phyloP scores from a whole-genome alignment of 345 rosid genomes.

The Linum lewisii region DNA sequence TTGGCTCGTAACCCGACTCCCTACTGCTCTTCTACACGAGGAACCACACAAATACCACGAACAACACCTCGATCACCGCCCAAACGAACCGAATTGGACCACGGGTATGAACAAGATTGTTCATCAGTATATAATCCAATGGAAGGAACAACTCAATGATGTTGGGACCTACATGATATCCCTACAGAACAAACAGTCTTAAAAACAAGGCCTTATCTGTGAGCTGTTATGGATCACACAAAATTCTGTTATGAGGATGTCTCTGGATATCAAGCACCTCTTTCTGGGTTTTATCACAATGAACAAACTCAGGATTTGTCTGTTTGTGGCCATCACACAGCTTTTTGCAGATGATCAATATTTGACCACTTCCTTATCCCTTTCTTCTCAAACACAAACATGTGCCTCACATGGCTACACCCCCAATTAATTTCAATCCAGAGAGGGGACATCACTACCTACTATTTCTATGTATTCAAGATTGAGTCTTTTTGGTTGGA shows the following conservation, averaged over 20 bases:
- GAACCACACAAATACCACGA: too few relatives aligned
- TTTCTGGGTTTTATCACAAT: background rate
- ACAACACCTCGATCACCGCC: too few relatives aligned
- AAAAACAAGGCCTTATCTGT: background rate
- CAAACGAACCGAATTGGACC: too few relatives aligned
- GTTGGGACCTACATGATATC: background rate
- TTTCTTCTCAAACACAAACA: background rate
- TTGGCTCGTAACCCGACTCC: too few relatives aligned
- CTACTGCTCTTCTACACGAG: too few relatives aligned
- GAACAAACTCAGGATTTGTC: too few relatives aligned
- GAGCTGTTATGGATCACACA: background rate
- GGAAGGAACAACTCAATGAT: background rate
- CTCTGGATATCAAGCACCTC: background rate
- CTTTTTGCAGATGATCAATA: too few relatives aligned
- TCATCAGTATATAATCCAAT: background rate
- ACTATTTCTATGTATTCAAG: too few relatives aligned
- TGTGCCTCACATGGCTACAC: background rate
- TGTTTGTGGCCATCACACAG: too few relatives aligned
- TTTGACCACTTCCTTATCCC: background rate
- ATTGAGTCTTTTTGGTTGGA: too few relatives aligned
- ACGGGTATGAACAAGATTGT: too few relatives aligned
- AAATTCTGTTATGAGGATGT: background rate
- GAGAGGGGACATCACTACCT: background rate
- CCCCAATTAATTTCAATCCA: background rate
- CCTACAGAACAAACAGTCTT: background rate